Evolutionary conservation across 768 basidiomycete genomes (phyloP).

Genomic region (Tricholoma bakamatsutake): DNA sequence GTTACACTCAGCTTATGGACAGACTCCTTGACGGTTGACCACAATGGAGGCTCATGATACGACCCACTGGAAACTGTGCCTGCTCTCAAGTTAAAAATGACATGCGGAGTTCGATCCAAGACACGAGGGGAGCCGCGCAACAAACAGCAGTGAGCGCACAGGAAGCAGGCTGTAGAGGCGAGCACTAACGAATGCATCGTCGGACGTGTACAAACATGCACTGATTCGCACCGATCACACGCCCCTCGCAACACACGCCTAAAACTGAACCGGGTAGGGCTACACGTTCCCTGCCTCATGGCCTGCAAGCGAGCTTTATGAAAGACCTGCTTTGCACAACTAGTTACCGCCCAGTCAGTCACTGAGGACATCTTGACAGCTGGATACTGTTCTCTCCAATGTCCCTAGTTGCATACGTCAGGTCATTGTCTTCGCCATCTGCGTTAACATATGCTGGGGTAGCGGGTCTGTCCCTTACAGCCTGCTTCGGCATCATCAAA

Average conservation of each 20-base stretch:
- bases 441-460: slow-evolving; percentile 20
- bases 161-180: background rate
- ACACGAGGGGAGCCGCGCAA: background rate
- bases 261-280: slow-evolving; percentile 10
- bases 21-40: background rate
- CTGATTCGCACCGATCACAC: slow-evolving; percentile 17
- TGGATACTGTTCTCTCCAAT: slow-evolving; percentile 11
- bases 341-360: background rate
- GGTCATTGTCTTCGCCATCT: slow-evolving; percentile 11
- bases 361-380: slow-evolving; percentile 7
- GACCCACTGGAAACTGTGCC: background rate
- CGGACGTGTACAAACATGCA: slow-evolving; percentile 4
- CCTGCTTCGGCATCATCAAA: slow-evolving; percentile 23
- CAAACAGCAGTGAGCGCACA: background rate
- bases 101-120: background rate
- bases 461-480: slow-evolving; percentile 24
- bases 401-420: slow-evolving; percentile 8
- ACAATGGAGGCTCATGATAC: background rate
- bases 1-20: background rate
- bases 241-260: slow-evolving; percentile 9
- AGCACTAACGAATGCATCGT: background rate
- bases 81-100: background rate
- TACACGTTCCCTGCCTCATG: slow-evolving; percentile 32
- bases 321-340: background rate
- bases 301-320: slow-evolving; percentile 6